A percentile compares a stretch with the other conserved stretches of the same genome.
phyloP scores from a whole-genome alignment of 2,329 filamentous ascomycete species.

The Colletotrichum costaricense region DNA sequence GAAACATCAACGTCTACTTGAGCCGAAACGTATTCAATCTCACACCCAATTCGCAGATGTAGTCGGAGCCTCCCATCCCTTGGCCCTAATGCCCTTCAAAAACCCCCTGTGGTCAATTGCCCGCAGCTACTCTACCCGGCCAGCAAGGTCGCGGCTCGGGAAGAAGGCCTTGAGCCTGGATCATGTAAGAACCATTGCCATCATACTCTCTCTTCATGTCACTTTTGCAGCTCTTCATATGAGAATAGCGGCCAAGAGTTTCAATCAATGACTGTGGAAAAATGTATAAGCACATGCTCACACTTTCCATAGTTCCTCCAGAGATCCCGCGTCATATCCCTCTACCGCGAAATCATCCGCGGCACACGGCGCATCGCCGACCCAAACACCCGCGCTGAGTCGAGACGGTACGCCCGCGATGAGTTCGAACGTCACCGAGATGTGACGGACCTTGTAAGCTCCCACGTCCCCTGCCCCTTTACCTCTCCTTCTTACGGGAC shows the following conservation, averaged over 20 bases:
- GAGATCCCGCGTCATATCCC: slow-evolving; percentile 62
- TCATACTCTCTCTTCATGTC: not conserved
- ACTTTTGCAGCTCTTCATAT: not conserved
- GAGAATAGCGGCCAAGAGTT: not conserved
- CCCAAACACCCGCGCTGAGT: slow-evolving; percentile 63
- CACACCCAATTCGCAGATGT: slow-evolving; percentile 16
- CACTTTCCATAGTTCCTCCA: slow-evolving; percentile 65
- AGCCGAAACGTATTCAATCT: not conserved
- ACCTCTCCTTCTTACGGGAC: not conserved
- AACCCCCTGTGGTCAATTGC: slow-evolving; percentile 28
- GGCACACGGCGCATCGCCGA: slow-evolving; percentile 65
- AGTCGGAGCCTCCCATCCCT: not conserved
- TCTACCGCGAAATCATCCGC: slow-evolving; percentile 70
- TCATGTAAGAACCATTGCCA: slow-evolving; percentile 57
- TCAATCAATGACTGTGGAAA: not conserved
- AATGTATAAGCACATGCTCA: not conserved
- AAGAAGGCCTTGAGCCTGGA: slow-evolving; percentile 63
- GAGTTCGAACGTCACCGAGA: slow-evolving; percentile 70
- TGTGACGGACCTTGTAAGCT: slow-evolving; percentile 66
- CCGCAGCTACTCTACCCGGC: slow-evolving; percentile 51
- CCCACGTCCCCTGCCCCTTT: not conserved
- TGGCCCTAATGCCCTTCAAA: slow-evolving; percentile 20
- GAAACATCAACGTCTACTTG: not conserved
- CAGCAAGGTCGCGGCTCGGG: slow-evolving; percentile 50
- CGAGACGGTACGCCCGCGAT: slow-evolving; percentile 65